These are phyloP conservation scores for Phytophthora cactorum DNA, from an alignment of 352 stramenopile genomes.

Conservation along the genomic window DNA sequence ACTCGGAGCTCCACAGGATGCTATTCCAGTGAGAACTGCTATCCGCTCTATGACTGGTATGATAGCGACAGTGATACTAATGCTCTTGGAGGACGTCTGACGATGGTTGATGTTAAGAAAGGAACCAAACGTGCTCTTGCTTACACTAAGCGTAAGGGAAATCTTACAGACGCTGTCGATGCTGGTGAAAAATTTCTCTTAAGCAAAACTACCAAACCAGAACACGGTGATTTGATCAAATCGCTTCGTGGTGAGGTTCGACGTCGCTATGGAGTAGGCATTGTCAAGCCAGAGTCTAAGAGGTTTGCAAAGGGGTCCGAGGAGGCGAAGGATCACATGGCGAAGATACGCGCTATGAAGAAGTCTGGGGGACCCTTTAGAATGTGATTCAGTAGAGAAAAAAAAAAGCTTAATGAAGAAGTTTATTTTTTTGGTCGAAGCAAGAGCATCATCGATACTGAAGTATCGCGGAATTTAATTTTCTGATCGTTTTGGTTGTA, in stretches of 20 bases:
- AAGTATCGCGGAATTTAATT: not conserved
- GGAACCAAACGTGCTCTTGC: not conserved
- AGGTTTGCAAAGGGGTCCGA: not conserved
- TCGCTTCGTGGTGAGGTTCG: not conserved
- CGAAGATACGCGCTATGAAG: not conserved
- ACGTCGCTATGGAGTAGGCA: constrained; percentile 12
- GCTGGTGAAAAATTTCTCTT: constrained; percentile 1
- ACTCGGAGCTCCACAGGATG: too few relatives aligned
- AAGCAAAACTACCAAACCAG: constrained; percentile 10
- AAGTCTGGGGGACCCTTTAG: not conserved
- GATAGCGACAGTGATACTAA: not conserved
- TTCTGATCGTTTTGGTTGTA: not conserved
- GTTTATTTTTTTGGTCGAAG: constrained; percentile 1
- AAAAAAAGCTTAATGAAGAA: not conserved
- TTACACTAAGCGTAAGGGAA: constrained; percentile 11
- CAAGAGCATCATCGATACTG: constrained; percentile 1
- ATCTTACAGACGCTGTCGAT: constrained; percentile 7
- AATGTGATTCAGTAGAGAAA: not conserved
- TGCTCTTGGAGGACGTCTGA: not conserved
- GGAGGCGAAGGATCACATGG: not conserved
- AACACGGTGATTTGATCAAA: constrained; percentile 14
- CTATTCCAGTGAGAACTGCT: not conserved
- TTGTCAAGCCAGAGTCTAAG: not conserved
- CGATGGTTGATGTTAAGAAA: constrained; percentile 10
- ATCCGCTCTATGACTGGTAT: not conserved